Conservation (phyloP, 768 basidiomycete genomes). For the Suillus decipiens region DNA sequence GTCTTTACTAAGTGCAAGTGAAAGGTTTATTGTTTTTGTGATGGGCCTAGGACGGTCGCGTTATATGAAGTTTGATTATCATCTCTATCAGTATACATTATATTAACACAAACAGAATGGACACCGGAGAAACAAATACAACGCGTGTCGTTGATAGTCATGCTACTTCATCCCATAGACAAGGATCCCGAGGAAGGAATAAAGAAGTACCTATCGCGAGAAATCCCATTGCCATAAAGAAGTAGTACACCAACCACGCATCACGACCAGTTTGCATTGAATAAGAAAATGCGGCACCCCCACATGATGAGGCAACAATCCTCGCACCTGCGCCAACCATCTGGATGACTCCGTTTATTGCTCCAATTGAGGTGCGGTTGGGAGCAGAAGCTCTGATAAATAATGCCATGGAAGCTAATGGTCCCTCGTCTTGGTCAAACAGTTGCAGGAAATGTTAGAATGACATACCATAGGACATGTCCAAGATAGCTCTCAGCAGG, state of each 20-base stretch:
- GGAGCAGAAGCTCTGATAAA: constrained; percentile 9
- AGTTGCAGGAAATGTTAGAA: too few relatives aligned
- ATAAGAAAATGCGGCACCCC: background rate
- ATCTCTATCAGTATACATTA: too few relatives aligned
- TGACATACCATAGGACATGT: constrained; percentile 33
- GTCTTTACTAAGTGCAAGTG: too few relatives aligned
- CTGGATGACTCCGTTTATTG: background rate
- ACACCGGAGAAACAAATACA: too few relatives aligned
- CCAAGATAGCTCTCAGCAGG: constrained; percentile 19
- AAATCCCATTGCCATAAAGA: background rate
- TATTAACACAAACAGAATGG: too few relatives aligned
- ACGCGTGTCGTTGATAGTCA: background rate
- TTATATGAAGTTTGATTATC: too few relatives aligned
- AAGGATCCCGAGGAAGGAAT: background rate
- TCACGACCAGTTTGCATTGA: background rate
- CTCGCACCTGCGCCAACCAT: background rate
- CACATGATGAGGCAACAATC: background rate
- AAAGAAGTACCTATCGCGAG: background rate
- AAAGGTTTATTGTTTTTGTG: too few relatives aligned
- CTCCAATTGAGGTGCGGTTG: background rate
- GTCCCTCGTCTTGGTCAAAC: too few relatives aligned
- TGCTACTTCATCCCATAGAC: background rate
- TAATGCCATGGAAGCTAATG: background rate
- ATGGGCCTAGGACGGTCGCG: too few relatives aligned
- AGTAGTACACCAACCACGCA: background rate